Evolutionary conservation across 2,329 filamentous ascomycete species (phyloP), one percentile per base, ranked within the genome.

Genomic region (Dothiorella sarmentorum): DNA sequence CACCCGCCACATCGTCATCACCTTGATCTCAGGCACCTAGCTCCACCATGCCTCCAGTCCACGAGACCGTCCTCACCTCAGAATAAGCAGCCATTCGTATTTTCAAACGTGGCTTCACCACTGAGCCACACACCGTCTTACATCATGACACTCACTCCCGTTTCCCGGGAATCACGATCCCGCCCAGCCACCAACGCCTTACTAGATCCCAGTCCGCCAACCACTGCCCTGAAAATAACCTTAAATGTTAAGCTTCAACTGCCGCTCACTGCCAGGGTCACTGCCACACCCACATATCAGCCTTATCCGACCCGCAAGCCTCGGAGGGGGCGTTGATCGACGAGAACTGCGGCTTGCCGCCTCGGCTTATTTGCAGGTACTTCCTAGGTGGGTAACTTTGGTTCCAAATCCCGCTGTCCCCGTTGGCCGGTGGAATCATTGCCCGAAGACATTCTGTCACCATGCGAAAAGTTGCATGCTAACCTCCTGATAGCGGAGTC

Each of bases 11-110:
- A 2, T 18, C 49, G 49, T 40, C 24, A 29, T 53, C 10, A 4
- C 15, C 22, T 15, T 15, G 13, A 18, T 18, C n/a, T 17, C 33
- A 40, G 31, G 47, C 11, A 38, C 47, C 4, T 24, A 38, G 31
- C 4, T 24, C 20, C 22, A 24, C 18, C 43, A 7, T 13, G 35
- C 11, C 31, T 29, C 35, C 29, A 26, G 35, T 10, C 22, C 49
- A 29, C 49, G 24, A 13, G 49, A 40, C 33, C 49, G 13, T 7
- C 22, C 49, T 53, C 49, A 53, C 49, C 33, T 53, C 49, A 53
- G 49, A 52, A 35, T 53, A 33, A 53, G 49, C 49, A 40, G 49
- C 49, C 49, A 40, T 29, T 18, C n/a, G n/a, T 29, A 17, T 27
- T 18, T 9, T 3, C n/a, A 3, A 10, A 11, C n/a, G 15, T 9